These are phyloP conservation scores for Mycosarcoma maydis DNA, from an alignment of 1,284 basidiomycete species.

Conservation along the genomic window DNA sequence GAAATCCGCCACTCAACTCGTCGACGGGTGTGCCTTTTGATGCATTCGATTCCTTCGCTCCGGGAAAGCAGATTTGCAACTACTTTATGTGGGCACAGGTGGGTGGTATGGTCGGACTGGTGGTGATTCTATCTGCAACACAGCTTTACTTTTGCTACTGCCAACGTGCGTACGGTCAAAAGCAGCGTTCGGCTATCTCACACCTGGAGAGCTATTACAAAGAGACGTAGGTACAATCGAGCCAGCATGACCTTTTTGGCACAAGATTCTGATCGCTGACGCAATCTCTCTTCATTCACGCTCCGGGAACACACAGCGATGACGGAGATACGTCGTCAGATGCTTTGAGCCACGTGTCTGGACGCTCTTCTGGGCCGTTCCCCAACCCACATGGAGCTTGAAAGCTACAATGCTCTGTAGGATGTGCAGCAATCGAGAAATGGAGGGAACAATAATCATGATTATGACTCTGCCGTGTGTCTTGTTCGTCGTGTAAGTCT, in stretches of 20 bases:
- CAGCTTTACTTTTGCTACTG: constrained; percentile 49
- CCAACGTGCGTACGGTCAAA: constrained; percentile 46
- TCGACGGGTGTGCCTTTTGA: constrained; percentile 20
- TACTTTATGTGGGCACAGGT: constrained; percentile 47
- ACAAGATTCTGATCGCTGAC: constrained; percentile 1
- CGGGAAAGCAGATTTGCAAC: constrained; percentile 41
- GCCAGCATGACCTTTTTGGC: too few relatives aligned
- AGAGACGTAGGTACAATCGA: constrained; percentile 21
- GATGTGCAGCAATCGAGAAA: neutral
- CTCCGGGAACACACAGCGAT: constrained; percentile 2
- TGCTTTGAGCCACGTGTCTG: constrained; percentile 11
- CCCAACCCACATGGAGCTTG: neutral
- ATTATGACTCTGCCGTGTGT: too few relatives aligned
- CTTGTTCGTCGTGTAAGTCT: too few relatives aligned
- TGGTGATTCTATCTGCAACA: constrained; percentile 27
- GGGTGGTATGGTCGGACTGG: constrained; percentile 40
- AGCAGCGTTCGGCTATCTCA: constrained; percentile 33
- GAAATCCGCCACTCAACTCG: constrained; percentile 32
- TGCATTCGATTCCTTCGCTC: constrained; percentile 21
- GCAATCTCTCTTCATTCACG: neutral
- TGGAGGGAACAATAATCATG: too few relatives aligned
- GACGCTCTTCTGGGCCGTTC: constrained; percentile 6
- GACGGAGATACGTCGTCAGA: constrained; percentile 31
- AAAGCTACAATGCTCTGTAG: neutral
- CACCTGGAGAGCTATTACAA: constrained; percentile 15